Evolutionary conservation across 768 basidiomycete species (phyloP).

Genomic region (Boletus edulis): DNA sequence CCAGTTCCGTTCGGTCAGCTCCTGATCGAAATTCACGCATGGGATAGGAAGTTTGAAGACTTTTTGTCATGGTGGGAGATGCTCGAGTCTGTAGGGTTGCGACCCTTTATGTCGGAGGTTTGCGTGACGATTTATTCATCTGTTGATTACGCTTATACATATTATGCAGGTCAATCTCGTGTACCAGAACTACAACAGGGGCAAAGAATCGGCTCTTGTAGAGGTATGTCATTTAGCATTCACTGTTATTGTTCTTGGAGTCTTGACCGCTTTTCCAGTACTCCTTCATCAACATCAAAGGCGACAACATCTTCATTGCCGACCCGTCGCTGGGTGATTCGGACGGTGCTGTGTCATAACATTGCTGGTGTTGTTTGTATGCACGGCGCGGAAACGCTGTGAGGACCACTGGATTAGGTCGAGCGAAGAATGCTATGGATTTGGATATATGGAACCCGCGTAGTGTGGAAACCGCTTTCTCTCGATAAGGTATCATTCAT

Average conservation of each 20-base stretch:
- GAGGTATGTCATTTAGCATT: constrained; percentile 37
- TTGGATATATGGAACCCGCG: background rate
- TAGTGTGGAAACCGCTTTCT: too few relatives aligned
- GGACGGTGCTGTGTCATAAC: constrained; percentile 14
- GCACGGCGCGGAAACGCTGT: background rate
- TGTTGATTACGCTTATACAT: constrained; percentile 1
- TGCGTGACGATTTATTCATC: background rate
- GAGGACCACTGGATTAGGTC: background rate
- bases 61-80: constrained; percentile 46
- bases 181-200: constrained; percentile 55
- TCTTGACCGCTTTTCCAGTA: constrained; percentile 34
- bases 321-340: constrained; percentile 13
- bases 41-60: constrained; percentile 34
- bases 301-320: constrained; percentile 45
- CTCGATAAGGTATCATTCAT: too few relatives aligned
- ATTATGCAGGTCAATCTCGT: constrained; percentile 50
- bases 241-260: background rate
- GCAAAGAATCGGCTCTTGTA: constrained; percentile 43
- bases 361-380: constrained; percentile 1
- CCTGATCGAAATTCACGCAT: constrained; percentile 44
- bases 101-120: constrained; percentile 47
- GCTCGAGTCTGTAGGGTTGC: constrained; percentile 45
- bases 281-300: constrained; percentile 54
- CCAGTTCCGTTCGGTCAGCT: constrained; percentile 48
- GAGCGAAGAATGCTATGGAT: constrained; percentile 16